phyloP scores from a whole-genome alignment of 257 asterid genomes.

The Thymus mandschuricus region DNA sequence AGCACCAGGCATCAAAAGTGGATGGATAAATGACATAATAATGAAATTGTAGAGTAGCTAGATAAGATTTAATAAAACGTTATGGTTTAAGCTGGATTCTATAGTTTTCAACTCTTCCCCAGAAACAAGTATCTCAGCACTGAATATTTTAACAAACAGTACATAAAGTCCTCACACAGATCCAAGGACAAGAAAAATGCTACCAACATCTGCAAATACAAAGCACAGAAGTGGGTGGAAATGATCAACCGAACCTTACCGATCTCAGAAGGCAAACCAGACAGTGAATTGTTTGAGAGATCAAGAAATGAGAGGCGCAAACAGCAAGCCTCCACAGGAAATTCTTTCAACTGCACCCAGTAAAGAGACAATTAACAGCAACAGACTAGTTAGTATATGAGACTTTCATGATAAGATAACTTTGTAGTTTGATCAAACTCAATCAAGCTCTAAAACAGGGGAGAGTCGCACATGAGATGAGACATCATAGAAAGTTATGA shows the following conservation, averaged over 20 bases:
- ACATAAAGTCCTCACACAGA: slow-evolving; percentile 5
- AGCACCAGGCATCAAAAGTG: slow-evolving; percentile 15
- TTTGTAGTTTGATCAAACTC: slow-evolving; percentile 16
- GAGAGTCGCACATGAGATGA: slow-evolving; percentile 1
- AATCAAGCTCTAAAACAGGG: slow-evolving; percentile 14
- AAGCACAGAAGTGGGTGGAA: slow-evolving; percentile 16
- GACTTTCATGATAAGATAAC: slow-evolving; percentile 25
- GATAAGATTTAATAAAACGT: slow-evolving; percentile 1
- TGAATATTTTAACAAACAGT: neutral
- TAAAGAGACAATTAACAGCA: slow-evolving; percentile 5
- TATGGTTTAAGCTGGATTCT: neutral
- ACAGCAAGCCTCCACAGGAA: slow-evolving; percentile 88
- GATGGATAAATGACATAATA: neutral
- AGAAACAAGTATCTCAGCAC: too few species aligned
- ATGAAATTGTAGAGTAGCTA: neutral
- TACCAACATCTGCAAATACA: slow-evolving; percentile 6
- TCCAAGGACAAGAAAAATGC: slow-evolving; percentile 21
- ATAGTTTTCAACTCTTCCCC: neutral
- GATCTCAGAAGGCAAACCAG: slow-evolving; percentile 90
- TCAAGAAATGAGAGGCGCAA: slow-evolving; percentile 82
- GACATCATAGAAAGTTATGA: slow-evolving; percentile 19
- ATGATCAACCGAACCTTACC: slow-evolving; percentile 63
- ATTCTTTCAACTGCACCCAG: slow-evolving; percentile 72
- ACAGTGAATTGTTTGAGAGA: slow-evolving; percentile 88
- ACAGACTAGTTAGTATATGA: slow-evolving; percentile 27